Evolutionary conservation across 208 protist species (phyloP).

Genomic region (Trypanosomatidae sp.): DNA sequence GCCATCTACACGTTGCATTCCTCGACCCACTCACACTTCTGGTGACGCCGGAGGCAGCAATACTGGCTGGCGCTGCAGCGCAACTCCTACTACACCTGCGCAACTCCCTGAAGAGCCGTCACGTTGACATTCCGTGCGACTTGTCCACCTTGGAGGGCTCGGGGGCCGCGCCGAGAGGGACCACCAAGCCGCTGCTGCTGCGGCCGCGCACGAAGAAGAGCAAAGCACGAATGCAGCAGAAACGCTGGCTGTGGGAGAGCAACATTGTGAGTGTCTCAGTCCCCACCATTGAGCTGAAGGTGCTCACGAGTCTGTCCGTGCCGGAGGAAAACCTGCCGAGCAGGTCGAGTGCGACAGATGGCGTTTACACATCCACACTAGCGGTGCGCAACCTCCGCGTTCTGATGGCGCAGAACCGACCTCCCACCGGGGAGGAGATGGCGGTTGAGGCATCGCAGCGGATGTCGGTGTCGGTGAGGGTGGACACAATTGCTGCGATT

Average conservation of each 20-base stretch:
- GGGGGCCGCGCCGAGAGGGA: neutral
- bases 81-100: slow-evolving; percentile 15
- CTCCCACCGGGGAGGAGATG: slow-evolving; percentile 52
- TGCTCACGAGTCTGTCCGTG: slow-evolving; percentile 54
- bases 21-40: slow-evolving; percentile 60
- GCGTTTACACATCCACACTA: slow-evolving; percentile 72
- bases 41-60: slow-evolving; percentile 47
- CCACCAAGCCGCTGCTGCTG: slow-evolving; percentile 11
- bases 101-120: slow-evolving; percentile 4
- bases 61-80: slow-evolving; percentile 23
- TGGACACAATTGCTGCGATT: slow-evolving; percentile 58
- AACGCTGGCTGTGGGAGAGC: slow-evolving; percentile 77
- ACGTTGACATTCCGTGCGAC: slow-evolving; percentile 11
- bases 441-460: slow-evolving; percentile 24
- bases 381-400: slow-evolving; percentile 46
- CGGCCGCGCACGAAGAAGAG: slow-evolving; percentile 38
- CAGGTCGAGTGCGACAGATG: slow-evolving; percentile 12
- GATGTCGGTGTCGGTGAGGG: slow-evolving; percentile 50
- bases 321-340: slow-evolving; percentile 45
- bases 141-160: slow-evolving; percentile 7
- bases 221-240: slow-evolving; percentile 64
- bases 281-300: slow-evolving; percentile 69
- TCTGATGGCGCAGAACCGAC: slow-evolving; percentile 49
- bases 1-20: slow-evolving; percentile 71
- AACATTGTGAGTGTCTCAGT: slow-evolving; percentile 62